These are phyloP conservation scores for Saccharata proteae DNA, from an alignment of 2,329 filamentous ascomycete species.

Conservation along the genomic window DNA sequence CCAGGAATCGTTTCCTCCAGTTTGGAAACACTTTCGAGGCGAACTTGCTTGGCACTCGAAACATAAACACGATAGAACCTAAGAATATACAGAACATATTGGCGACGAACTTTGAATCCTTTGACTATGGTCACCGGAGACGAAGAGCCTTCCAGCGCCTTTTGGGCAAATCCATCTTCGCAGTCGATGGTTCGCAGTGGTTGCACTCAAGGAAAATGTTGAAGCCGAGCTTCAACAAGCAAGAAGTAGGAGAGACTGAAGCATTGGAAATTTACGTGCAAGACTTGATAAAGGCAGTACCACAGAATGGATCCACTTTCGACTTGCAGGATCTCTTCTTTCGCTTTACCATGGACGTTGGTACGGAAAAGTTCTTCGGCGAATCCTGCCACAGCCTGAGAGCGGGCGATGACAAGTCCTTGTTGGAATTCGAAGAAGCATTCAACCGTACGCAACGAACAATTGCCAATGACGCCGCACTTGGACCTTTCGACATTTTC, in stretches of 20 bases:
- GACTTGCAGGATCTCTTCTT: constrained; percentile 54
- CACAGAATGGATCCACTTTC: constrained; percentile 18
- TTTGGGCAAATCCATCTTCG: constrained; percentile 11
- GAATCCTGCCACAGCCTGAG: constrained; percentile 22
- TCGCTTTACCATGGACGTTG: constrained; percentile 52
- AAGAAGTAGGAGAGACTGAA: neutral
- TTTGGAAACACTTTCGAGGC: no score
- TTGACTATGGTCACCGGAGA: no score
- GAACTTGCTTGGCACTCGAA: no score
- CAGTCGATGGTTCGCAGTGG: constrained; percentile 3
- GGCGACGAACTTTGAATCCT: no score
- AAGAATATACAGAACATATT: no score
- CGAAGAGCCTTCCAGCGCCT: no score
- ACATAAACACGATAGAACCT: no score
- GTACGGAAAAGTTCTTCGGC: constrained; percentile 57
- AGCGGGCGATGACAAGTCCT: neutral
- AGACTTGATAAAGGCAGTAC: neutral
- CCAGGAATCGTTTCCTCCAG: no score
- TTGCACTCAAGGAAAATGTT: constrained; percentile 4
- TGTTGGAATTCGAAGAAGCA: constrained; percentile 17
- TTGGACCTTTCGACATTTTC: constrained; percentile 29
- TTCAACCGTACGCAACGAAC: constrained; percentile 12
- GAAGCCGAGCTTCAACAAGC: neutral
- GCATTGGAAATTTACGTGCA: constrained; percentile 12
- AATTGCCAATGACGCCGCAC: constrained; percentile 19